These are phyloP conservation scores for Fusarium pseudonygamai DNA, from an alignment of 2,329 filamentous ascomycete genomes.

Conservation along the genomic window DNA sequence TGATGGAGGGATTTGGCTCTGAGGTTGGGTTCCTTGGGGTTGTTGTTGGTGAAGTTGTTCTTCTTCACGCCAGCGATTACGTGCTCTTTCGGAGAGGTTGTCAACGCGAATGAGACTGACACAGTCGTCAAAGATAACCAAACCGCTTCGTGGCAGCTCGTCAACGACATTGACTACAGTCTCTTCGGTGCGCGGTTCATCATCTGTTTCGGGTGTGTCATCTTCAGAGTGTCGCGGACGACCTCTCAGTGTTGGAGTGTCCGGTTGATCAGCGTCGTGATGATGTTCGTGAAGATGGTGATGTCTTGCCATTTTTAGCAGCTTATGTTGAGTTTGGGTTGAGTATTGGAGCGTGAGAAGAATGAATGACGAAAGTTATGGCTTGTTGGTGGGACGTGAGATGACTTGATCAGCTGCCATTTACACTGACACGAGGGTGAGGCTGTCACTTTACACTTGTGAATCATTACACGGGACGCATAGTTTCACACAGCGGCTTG, in stretches of 20 bases:
- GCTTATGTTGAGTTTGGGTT: background rate
- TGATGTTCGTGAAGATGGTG: background rate
- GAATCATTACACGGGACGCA: background rate
- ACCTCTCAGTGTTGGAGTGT: background rate
- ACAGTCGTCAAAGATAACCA: background rate
- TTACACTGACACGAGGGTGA: background rate
- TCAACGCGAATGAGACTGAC: background rate
- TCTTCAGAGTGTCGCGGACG: background rate
- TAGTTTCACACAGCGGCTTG: background rate
- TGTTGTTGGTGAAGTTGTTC: background rate
- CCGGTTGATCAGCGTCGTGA: background rate
- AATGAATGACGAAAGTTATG: background rate
- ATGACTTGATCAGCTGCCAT: background rate
- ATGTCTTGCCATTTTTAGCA: background rate
- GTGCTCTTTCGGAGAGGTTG: background rate
- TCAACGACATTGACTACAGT: background rate
- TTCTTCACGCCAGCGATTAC: background rate
- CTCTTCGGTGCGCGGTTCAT: background rate
- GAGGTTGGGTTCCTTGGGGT: background rate
- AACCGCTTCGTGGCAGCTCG: background rate
- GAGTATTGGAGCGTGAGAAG: no score
- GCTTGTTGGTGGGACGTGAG: background rate
- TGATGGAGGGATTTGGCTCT: background rate
- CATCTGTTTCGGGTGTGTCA: fast-evolving
- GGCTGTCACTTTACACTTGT: background rate